Evolutionary conservation across 306 rosid species (phyloP).

Genomic region (Mimosa pudica): DNA sequence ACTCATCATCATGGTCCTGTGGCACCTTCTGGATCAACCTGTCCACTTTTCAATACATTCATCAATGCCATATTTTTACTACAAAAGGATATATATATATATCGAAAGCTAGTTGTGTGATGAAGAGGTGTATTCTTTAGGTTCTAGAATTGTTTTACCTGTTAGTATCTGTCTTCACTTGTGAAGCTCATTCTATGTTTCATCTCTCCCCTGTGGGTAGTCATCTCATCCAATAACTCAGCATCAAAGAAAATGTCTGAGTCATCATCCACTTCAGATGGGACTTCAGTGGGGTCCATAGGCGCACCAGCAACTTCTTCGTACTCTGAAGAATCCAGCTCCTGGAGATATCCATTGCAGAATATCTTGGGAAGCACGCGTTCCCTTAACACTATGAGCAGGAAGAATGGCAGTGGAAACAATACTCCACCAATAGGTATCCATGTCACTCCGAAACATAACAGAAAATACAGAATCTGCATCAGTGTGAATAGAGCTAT

Average conservation of each 20-base stretch:
- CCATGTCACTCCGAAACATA: constrained; percentile 24
- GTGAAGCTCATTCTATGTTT: constrained; percentile 12
- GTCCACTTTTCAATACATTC: constrained; percentile 9
- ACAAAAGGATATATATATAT: neutral
- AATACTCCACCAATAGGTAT: constrained; percentile 8
- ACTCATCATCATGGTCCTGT: constrained; percentile 2
- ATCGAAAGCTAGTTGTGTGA: neutral
- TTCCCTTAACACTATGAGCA: constrained; percentile 9
- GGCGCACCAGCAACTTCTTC: constrained; percentile 13
- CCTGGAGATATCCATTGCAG: neutral
- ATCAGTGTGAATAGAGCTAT: neutral
- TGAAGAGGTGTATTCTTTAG: neutral
- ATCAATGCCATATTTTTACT: constrained; percentile 1
- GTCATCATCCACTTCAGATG: neutral
- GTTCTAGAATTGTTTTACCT: constrained; percentile 3
- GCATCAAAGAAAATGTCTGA: constrained; percentile 15
- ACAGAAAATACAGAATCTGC: neutral
- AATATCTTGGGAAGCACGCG: constrained; percentile 8
- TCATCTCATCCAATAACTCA: constrained; percentile 15
- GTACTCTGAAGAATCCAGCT: constrained; percentile 19
- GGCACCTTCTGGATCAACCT: constrained; percentile 49
- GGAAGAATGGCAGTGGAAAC: constrained; percentile 16
- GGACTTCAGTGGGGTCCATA: neutral
- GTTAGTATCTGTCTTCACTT: neutral
- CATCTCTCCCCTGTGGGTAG: constrained; percentile 23